phyloP scores from a whole-genome alignment of 768 basidiomycete genomes.

The Grammothele lineata region DNA sequence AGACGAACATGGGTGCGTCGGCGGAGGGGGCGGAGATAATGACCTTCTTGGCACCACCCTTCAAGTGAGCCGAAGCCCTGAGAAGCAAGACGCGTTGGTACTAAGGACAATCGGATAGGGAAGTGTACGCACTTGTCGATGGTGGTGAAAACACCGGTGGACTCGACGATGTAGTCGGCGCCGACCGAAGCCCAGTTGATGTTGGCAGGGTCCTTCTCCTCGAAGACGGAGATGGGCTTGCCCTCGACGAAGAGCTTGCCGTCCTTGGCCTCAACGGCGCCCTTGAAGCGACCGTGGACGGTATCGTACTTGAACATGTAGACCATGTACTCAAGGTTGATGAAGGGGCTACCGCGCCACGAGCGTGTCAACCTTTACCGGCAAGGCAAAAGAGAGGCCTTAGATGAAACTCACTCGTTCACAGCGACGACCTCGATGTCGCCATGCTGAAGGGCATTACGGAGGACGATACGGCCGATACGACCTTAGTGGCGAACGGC shows the following conservation, averaged over 20 bases:
- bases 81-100: conserved; percentile 3
- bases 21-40: conserved; percentile 99
- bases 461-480: conserved; percentile 97
- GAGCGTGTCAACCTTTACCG: conserved; percentile 6
- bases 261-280: conserved; percentile 73
- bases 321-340: conserved; percentile 96
- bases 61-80: conserved; percentile 87
- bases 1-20: conserved; percentile 92
- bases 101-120: conserved; percentile 1
- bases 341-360: conserved; percentile 85
- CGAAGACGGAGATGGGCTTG: conserved; percentile 71
- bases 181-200: conserved; percentile 81
- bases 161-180: conserved; percentile 94
- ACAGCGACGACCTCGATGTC: conserved; percentile 87
- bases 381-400: conserved; percentile 3
- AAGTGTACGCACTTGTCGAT: conserved; percentile 62
- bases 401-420: conserved; percentile 70
- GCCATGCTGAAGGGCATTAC: conserved; percentile 79
- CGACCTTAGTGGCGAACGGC: conserved; percentile 58
- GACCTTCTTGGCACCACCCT: conserved; percentile 99
- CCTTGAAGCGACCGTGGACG: conserved; percentile 90
- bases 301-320: conserved; percentile 99
- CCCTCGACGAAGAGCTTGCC: conserved; percentile 88
- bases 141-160: conserved; percentile 99
- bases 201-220: conserved; percentile 80